Percentiles rank a stretch among this genome's conserved stretches.
phyloP scores from a whole-genome alignment of 306 rosid genomes.

The Quercus bicolor region DNA sequence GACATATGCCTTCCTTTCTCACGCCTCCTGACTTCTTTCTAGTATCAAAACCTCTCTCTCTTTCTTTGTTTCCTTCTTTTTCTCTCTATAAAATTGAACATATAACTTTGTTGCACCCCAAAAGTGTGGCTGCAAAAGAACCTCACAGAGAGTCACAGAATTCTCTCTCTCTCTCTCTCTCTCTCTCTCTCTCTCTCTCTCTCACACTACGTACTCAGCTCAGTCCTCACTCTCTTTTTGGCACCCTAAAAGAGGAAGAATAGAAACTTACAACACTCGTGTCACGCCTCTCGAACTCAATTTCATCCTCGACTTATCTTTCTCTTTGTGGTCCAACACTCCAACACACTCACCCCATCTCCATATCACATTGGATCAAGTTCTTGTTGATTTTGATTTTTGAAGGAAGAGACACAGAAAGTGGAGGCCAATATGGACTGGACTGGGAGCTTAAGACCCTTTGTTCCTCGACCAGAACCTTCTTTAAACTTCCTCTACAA shows the following conservation, averaged over 20 bases:
- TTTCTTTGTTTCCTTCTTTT: background rate
- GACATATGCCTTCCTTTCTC: conserved; percentile 78
- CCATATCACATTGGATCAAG: conserved; percentile 34
- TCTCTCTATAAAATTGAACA: conserved; percentile 35
- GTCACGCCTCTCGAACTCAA: conserved; percentile 37
- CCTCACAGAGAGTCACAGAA: no score
- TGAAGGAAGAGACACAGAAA: conserved; percentile 23
- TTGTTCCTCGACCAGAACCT: conserved; percentile 58
- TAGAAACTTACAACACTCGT: conserved; percentile 27
- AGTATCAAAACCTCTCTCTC: background rate
- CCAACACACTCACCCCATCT: conserved; percentile 1
- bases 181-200: no score
- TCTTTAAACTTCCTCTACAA: conserved; percentile 74
- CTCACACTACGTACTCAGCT: background rate
- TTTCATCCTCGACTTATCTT: conserved; percentile 1
- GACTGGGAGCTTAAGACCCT: conserved; percentile 60
- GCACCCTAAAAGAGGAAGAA: conserved; percentile 23
- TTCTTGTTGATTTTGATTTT: conserved; percentile 19
- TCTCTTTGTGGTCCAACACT: conserved; percentile 51
- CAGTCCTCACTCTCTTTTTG: conserved; percentile 1
- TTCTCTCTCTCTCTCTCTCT: no score
- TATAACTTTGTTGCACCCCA: conserved; percentile 54
- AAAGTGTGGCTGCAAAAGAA: conserved; percentile 37
- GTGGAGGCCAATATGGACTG: conserved; percentile 63
- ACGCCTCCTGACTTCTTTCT: conserved; percentile 49